Conservation (phyloP, 75 land plant genomes). For the Pinus taeda region DNA sequence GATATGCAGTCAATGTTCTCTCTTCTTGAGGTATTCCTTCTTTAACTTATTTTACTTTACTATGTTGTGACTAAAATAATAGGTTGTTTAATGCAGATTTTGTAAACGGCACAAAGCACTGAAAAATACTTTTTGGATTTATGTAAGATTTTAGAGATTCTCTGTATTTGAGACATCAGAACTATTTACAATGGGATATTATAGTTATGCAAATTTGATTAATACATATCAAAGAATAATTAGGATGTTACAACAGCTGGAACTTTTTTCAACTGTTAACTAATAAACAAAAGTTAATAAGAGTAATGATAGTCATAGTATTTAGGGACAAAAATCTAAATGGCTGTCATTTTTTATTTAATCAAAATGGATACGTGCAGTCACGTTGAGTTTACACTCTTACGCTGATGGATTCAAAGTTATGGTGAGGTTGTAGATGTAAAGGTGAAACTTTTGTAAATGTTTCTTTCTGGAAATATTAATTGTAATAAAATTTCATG, state of each 20-base stretch:
- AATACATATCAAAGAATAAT: background rate
- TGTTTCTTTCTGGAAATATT: too few species aligned
- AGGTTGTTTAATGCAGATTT: background rate
- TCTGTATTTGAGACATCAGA: background rate
- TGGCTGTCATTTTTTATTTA: background rate
- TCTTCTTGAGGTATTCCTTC: constrained; percentile 80
- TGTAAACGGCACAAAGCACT: background rate
- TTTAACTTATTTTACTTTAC: background rate
- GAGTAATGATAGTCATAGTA: background rate
- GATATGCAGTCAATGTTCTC: constrained; percentile 98
- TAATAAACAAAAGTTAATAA: background rate
- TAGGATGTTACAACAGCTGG: background rate
- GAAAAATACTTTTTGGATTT: background rate
- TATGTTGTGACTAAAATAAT: too few species aligned
- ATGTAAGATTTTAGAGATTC: background rate
- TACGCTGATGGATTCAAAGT: background rate
- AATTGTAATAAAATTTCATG: too few species aligned
- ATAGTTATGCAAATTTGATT: background rate
- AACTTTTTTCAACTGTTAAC: background rate
- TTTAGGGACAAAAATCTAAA: background rate
- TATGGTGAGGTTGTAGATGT: background rate
- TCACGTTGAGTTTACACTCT: too few species aligned
- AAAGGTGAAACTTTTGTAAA: too few species aligned
- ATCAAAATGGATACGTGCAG: background rate
- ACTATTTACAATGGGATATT: background rate